These are phyloP conservation scores for Penicillium sp. DNA, from an alignment of 2,329 filamentous ascomycete species.

Conservation along the genomic window DNA sequence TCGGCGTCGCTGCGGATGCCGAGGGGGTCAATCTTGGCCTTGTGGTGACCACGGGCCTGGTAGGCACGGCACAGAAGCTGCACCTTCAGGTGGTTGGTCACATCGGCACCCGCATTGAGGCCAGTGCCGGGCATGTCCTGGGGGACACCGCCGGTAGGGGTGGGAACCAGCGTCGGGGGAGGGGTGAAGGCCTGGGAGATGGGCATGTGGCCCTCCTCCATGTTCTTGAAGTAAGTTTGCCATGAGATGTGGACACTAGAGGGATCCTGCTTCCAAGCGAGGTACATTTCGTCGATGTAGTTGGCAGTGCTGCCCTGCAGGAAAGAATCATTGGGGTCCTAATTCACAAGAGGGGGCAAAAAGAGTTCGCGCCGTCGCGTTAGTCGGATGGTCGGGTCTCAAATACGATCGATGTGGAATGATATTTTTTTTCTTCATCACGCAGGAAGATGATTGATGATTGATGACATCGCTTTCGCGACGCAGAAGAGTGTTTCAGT, in stretches of 20 bases:
- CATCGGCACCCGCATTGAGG: conserved; percentile 66
- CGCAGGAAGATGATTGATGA: conserved; percentile 6
- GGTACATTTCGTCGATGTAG: conserved; percentile 99
- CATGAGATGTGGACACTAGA: conserved; percentile 94
- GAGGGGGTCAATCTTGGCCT: conserved; percentile 93
- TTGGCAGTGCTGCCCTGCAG: conserved; percentile 94
- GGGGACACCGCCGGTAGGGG: conserved; percentile 70
- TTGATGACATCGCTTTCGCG: conserved; percentile 4
- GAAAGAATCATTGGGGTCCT: conserved; percentile 92
- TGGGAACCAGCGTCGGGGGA: conserved; percentile 83
- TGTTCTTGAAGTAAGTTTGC: conserved; percentile 99
- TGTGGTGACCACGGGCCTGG: conserved; percentile 96
- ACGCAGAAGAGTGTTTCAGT: conserved; percentile 13
- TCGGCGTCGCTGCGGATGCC: conserved; percentile 82
- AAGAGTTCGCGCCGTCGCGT: conserved; percentile 19
- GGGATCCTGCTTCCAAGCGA: conserved; percentile 93
- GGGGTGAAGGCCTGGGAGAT: conserved; percentile 95
- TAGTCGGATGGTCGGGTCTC: conserved; percentile 15
- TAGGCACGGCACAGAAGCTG: conserved; percentile 95
- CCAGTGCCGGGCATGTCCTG: conserved; percentile 64
- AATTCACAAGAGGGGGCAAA: conserved; percentile 9
- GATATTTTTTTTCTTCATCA: not conserved
- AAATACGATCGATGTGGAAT: not conserved
- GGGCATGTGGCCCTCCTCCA: conserved; percentile 97
- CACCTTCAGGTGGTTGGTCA: conserved; percentile 96